phyloP scores from a whole-genome alignment of 768 basidiomycete species.

The Rhizopogon salebrosus region DNA sequence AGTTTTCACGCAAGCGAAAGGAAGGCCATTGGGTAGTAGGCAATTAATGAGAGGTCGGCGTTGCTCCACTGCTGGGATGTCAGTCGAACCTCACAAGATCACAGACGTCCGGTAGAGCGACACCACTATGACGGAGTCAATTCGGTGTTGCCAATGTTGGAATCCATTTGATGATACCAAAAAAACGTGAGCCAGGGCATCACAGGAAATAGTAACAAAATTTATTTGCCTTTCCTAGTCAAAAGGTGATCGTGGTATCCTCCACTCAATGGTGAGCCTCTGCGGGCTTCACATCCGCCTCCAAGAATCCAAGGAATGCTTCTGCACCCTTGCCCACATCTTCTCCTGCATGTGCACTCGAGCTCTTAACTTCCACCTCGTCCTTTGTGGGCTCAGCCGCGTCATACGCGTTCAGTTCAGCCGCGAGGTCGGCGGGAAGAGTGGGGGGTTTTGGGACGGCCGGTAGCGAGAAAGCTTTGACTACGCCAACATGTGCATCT shows the following conservation, averaged over 20 bases:
- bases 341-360: conserved; percentile 13
- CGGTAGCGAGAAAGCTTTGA: conserved; percentile 79
- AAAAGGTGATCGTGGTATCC: not conserved
- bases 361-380: conserved; percentile 34
- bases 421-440: conserved; percentile 80
- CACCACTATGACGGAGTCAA: too few relatives aligned
- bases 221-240: not conserved
- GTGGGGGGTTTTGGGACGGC: conserved; percentile 67
- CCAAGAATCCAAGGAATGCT: conserved; percentile 74
- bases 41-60: too few relatives aligned
- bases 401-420: conserved; percentile 85
- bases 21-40: too few relatives aligned
- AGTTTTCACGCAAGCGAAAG: too few relatives aligned
- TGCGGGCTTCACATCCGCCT: conserved; percentile 69
- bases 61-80: too few relatives aligned
- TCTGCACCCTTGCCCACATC: conserved; percentile 48
- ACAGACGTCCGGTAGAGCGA: too few relatives aligned
- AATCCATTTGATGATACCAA: too few relatives aligned
- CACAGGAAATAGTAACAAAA: not conserved
- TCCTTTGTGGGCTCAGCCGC: conserved; percentile 63
- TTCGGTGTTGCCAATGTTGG: too few relatives aligned
- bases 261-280: conserved; percentile 50
- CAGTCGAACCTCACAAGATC: too few relatives aligned
- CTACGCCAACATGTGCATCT: conserved; percentile 84
- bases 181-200: too few relatives aligned